Percentiles rank a stretch among this genome's conserved stretches.
Conservation (phyloP, 768 basidiomycete species). For the Amanita brunnescens region DNA sequence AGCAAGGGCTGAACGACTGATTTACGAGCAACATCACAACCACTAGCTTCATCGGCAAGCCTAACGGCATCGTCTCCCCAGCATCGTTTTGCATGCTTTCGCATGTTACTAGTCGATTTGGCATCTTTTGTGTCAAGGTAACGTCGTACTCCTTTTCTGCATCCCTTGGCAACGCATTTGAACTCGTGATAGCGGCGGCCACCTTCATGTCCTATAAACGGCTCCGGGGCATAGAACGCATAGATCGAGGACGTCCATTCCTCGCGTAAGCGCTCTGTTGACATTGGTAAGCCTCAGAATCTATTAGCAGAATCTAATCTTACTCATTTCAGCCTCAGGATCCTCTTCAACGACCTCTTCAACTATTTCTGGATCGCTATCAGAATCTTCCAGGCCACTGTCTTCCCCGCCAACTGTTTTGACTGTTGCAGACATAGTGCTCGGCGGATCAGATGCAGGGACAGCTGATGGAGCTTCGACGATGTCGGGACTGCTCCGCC, state of each 20-base stretch:
- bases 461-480: neutral
- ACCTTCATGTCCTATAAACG: neutral
- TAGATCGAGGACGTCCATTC: neutral
- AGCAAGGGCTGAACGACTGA: neutral
- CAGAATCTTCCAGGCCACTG: neutral
- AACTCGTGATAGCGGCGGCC: neutral
- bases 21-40: conserved; percentile 1
- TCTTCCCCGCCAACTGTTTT: neutral
- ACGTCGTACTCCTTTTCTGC: conserved; percentile 3
- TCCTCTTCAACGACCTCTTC: neutral
- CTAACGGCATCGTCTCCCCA: neutral
- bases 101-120: conserved; percentile 4
- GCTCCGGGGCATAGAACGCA: neutral
- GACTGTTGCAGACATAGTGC: neutral
- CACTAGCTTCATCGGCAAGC: neutral
- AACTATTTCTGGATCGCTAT: neutral
- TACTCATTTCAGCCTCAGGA: neutral
- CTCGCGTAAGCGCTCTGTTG: neutral
- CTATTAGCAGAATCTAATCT: neutral
- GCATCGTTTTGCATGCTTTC: conserved; percentile 3
- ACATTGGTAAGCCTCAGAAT: neutral
- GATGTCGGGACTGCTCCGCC: neutral
- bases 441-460: neutral
- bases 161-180: conserved; percentile 4
- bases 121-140: conserved; percentile 11